Evolutionary conservation across 2,329 filamentous ascomycete genomes (phyloP).

Genomic region (Ophioceras dolichostomum): DNA sequence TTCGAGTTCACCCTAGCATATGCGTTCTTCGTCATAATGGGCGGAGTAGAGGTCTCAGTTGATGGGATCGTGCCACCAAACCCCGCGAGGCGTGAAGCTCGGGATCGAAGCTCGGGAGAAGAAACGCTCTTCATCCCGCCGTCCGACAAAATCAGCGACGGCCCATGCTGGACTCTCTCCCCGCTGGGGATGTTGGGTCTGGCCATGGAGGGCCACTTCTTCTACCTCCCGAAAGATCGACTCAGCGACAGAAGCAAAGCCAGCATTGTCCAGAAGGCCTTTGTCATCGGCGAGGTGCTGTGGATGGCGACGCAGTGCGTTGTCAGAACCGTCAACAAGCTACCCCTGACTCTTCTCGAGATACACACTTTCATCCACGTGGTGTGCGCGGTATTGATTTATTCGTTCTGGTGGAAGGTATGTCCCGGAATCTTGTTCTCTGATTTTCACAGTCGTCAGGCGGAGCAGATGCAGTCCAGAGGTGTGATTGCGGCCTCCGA

Average conservation of each 20-base stretch:
- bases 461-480: no score
- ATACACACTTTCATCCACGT: slow-evolving; percentile 20
- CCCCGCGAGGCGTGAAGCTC: no score
- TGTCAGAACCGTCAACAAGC: slow-evolving; percentile 14
- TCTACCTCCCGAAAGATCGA: background rate
- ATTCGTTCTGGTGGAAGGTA: slow-evolving; percentile 6
- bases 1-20: no score
- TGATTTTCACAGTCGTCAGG: no score
- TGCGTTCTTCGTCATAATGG: no score
- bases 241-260: slow-evolving; percentile 25
- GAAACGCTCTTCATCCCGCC: no score
- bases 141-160: no score
- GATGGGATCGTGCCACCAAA: no score
- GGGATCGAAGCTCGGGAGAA: no score
- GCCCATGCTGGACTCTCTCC: no score
- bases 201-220: background rate
- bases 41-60: no score
- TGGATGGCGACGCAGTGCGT: slow-evolving; percentile 25
- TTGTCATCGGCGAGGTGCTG: slow-evolving; percentile 22
- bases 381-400: slow-evolving; percentile 9
- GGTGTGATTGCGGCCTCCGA: background rate
- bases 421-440: no score
- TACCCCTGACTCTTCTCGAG: slow-evolving; percentile 24
- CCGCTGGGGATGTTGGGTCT: slow-evolving; percentile 5
- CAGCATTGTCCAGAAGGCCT: slow-evolving; percentile 18